These are phyloP conservation scores for Cutaneotrichosporon curvatum DNA, from an alignment of 1,284 basidiomycete genomes.

Conservation along the genomic window DNA sequence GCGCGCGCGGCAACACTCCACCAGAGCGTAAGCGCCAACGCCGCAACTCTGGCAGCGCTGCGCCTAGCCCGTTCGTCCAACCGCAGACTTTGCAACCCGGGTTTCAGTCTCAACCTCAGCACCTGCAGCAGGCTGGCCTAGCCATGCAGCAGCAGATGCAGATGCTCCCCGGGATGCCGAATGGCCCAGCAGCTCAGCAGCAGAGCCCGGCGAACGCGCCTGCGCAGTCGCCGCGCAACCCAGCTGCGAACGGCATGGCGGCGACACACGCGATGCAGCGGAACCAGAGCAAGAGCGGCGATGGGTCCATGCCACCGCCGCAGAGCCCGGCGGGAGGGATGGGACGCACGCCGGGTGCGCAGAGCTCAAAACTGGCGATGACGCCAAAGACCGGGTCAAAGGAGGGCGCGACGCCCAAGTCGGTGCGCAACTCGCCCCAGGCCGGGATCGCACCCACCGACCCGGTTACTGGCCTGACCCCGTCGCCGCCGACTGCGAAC, in stretches of 20 bases:
- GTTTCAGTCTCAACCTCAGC: constrained; percentile 3
- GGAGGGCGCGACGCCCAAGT: constrained; percentile 38
- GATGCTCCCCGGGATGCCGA: constrained; percentile 12
- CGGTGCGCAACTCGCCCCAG: constrained; percentile 36
- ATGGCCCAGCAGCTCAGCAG: constrained; percentile 7
- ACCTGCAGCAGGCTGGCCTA: constrained; percentile 5
- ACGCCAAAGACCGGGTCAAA: constrained; percentile 19
- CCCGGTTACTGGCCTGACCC: constrained; percentile 19
- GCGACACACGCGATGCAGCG: constrained; percentile 26
- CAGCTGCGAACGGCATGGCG: constrained; percentile 12
- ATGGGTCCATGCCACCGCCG: constrained; percentile 39
- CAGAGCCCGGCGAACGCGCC: constrained; percentile 13
- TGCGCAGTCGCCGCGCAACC: constrained; percentile 12
- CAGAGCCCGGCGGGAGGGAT: constrained; percentile 25
- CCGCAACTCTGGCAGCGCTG: constrained; percentile 33
- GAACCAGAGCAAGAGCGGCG: constrained; percentile 32
- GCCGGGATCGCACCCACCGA: constrained; percentile 13
- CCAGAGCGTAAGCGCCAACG: constrained; percentile 38
- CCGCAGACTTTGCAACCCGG: constrained; percentile 16
- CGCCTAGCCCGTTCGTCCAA: constrained; percentile 29
- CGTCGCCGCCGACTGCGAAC: constrained; percentile 25
- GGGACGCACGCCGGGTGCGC: constrained; percentile 15
- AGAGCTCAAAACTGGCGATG: constrained; percentile 22
- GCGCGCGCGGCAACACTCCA: constrained; percentile 23
- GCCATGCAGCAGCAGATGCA: constrained; percentile 11